Evolutionary conservation across 1,139 yeast species (phyloP).

Genomic region (Sugiyamaella neomexicana): DNA sequence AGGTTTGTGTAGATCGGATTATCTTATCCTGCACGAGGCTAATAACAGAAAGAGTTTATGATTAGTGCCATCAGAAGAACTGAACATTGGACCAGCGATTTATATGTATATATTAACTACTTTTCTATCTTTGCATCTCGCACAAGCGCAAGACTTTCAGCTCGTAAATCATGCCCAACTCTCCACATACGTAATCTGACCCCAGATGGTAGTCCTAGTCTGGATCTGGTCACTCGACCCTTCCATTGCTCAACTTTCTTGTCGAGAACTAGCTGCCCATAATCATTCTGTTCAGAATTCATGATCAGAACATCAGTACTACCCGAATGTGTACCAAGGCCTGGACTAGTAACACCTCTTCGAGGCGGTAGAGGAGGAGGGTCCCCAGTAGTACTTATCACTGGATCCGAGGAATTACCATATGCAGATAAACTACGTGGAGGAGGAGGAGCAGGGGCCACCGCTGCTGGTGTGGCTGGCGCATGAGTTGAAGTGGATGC

Average conservation of each 20-base stretch:
- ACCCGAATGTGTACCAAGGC: conserved; percentile 18
- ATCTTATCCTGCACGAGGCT: too few species aligned
- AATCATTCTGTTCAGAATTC: conserved; percentile 36
- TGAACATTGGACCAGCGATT: too few species aligned
- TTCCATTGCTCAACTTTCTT: conserved; percentile 48
- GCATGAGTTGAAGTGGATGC: too few species aligned
- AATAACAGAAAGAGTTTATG: too few species aligned
- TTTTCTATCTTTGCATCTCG: neutral
- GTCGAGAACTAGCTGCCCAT: conserved; percentile 36
- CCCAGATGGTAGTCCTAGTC: conserved; percentile 36
- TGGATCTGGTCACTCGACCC: conserved; percentile 42
- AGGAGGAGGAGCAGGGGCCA: neutral
- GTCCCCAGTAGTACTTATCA: neutral
- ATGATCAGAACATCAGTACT: conserved; percentile 22
- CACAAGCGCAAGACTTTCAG: conserved; percentile 25
- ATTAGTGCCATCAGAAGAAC: too few species aligned
- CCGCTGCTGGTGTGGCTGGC: too few species aligned
- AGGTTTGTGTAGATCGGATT: too few species aligned
- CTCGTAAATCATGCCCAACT: conserved; percentile 38
- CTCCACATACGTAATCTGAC: conserved; percentile 41
- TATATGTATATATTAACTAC: neutral
- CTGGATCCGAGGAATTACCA: neutral
- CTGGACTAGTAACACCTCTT: conserved; percentile 12
- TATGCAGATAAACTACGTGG: neutral
- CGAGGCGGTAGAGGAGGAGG: conserved; percentile 19